Percentiles rank a stretch among this genome's conserved stretches.
Evolutionary conservation across 2,329 filamentous ascomycete species (phyloP).

Genomic region (Emergomyces pasteurianus): DNA sequence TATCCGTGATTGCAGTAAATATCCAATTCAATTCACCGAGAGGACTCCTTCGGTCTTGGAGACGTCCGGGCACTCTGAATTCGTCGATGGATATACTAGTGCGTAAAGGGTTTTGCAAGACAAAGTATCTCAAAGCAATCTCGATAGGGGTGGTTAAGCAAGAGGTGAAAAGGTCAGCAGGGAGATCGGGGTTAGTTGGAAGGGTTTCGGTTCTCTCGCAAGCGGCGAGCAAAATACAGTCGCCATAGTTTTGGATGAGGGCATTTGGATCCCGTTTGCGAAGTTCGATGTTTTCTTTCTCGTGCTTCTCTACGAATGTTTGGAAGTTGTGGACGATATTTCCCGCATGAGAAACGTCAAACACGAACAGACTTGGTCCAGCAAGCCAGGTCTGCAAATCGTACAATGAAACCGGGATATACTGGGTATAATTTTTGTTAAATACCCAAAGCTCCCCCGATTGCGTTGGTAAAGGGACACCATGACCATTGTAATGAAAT

Average conservation of each 20-base stretch:
- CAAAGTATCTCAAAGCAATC: slow-evolving; percentile 93
- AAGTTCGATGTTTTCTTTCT: slow-evolving; percentile 71
- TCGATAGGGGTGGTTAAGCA: slow-evolving; percentile 95
- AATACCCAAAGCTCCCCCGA: slow-evolving; percentile 99
- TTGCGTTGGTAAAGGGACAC: slow-evolving; percentile 86
- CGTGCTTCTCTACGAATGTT: slow-evolving; percentile 87
- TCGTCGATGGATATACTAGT: slow-evolving; percentile 62
- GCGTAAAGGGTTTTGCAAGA: slow-evolving; percentile 73
- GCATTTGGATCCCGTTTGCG: slow-evolving; percentile 62
- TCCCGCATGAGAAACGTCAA: slow-evolving; percentile 92
- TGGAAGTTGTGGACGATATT: slow-evolving; percentile 95
- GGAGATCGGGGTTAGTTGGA: slow-evolving; percentile 84
- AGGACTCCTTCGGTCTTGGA: slow-evolving; percentile 86
- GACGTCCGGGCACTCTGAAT: slow-evolving; percentile 76
- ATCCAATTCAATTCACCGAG: slow-evolving; percentile 98
- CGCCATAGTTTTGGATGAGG: slow-evolving; percentile 54
- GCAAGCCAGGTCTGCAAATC: slow-evolving; percentile 94
- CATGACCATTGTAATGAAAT: slow-evolving; percentile 98
- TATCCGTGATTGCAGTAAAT: slow-evolving; percentile 96
- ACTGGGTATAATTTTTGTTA: slow-evolving; percentile 97
- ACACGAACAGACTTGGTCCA: slow-evolving; percentile 90
- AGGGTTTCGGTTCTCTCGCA: slow-evolving; percentile 85
- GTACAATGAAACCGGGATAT: slow-evolving; percentile 91
- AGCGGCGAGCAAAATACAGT: slow-evolving; percentile 85
- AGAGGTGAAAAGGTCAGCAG: slow-evolving; percentile 89